Conservation (phyloP, 164 flowering plant genomes). For the Nymphaea colorata region DNA sequence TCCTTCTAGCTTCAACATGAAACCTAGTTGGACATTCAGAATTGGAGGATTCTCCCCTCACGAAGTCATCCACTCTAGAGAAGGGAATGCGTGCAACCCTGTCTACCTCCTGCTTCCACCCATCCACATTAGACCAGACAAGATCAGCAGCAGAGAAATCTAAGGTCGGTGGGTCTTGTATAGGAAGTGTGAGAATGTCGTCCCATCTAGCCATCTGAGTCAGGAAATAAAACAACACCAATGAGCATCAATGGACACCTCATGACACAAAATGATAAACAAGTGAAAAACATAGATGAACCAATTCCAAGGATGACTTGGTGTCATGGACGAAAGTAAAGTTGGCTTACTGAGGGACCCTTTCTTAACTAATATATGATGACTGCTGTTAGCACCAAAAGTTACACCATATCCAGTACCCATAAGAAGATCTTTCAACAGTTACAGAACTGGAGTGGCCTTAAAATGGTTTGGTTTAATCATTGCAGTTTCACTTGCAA, state of each 20-base stretch:
- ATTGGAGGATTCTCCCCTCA: slow-evolving; percentile 76
- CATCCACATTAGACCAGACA: slow-evolving; percentile 90
- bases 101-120: slow-evolving; percentile 79
- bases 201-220: slow-evolving; percentile 53
- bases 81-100: slow-evolving; percentile 81
- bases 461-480: no score
- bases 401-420: no score
- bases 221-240: neutral
- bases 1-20: slow-evolving; percentile 91
- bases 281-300: no score
- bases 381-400: no score
- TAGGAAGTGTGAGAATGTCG: slow-evolving; percentile 70
- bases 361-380: no score
- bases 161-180: slow-evolving; percentile 74
- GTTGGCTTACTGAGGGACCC: no score
- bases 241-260: neutral
- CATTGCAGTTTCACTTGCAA: no score
- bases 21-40: slow-evolving; percentile 89
- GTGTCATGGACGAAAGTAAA: no score
- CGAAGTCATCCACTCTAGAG: slow-evolving; percentile 91
- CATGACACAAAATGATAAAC: no score
- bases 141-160: slow-evolving; percentile 76
- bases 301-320: no score
- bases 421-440: no score
- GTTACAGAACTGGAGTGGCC: no score